Evolutionary conservation across 2,329 filamentous ascomycete genomes (phyloP).

Genomic region (Colletotrichum lentis): DNA sequence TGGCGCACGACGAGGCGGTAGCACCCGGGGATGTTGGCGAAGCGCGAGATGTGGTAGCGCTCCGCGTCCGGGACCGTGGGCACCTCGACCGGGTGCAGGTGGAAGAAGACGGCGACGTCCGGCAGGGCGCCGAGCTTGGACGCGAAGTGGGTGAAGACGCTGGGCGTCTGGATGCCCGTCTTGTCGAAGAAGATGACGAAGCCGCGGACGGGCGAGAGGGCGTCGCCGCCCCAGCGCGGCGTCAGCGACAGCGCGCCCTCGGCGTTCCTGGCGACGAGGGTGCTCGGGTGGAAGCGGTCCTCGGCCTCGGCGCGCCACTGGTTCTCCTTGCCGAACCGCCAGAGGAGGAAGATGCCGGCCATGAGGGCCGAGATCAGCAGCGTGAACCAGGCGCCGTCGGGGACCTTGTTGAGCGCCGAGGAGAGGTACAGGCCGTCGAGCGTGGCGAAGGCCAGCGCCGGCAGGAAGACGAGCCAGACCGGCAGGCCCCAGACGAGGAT

Average conservation of each 20-base stretch:
- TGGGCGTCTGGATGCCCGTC: slow-evolving; percentile 69
- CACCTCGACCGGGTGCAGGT: slow-evolving; percentile 69
- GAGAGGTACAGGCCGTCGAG: slow-evolving; percentile 76
- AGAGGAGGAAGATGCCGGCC: slow-evolving; percentile 72
- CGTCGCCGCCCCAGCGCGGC: slow-evolving; percentile 53
- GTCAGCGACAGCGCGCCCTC: slow-evolving; percentile 46
- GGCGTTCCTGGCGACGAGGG: slow-evolving; percentile 45
- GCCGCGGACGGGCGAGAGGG: slow-evolving; percentile 60
- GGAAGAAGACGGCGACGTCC: slow-evolving; percentile 77
- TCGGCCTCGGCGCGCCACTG: slow-evolving; percentile 76
- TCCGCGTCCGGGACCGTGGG: slow-evolving; percentile 62
- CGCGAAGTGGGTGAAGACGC: slow-evolving; percentile 76
- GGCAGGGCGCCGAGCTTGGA: slow-evolving; percentile 74
- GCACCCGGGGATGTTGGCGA: slow-evolving; percentile 63
- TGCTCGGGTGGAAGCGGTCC: slow-evolving; percentile 63
- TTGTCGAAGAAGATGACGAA: slow-evolving; percentile 84
- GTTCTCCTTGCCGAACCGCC: slow-evolving; percentile 80
- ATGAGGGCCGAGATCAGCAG: slow-evolving; percentile 70
- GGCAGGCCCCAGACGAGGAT: slow-evolving; percentile 76
- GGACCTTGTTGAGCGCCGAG: slow-evolving; percentile 75
- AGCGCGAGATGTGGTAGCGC: slow-evolving; percentile 56
- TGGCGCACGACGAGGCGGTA: slow-evolving; percentile 76
- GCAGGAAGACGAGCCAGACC: slow-evolving; percentile 65
- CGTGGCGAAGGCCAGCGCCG: slow-evolving; percentile 70
- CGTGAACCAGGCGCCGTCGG: slow-evolving; percentile 81